Base-by-base conservation (phyloP, 164 flowering plant genomes). In the Santalum album region DNA sequence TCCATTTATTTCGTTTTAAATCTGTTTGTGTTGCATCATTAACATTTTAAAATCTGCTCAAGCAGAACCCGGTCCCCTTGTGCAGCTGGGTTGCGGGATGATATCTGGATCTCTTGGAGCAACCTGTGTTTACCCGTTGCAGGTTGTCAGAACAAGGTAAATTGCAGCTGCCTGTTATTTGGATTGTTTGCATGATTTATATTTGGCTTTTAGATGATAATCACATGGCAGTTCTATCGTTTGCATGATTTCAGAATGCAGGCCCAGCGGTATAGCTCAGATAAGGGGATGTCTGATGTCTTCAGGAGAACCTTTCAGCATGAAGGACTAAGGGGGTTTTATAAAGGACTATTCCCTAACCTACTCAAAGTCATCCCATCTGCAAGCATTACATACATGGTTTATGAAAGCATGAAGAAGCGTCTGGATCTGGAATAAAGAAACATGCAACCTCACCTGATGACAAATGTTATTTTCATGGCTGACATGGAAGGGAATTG, bases 51-150 rank as follows among this genome's bases (percentile, higher is more conserved):
- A 29, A n/a, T n/a, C 9, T 29, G 34, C 9, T 29, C 56, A 12
- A 15, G 51, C 48, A 82, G 87, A 78, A 66, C 91, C 91, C 18
- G 87, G 91, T 48, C 75, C 87, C 25, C 73, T 94, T 25, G 34
- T 26, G 53, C 35, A 26, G 18, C 22, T 50, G 5, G 35, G 19
- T 20, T 45, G 49, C 21, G 99, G 99, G 53, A 94, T 88, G 26
- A 47, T 87, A 14, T 94, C 99, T 3, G 99, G 97, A 65, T 84
- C 97, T 58, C 82, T 94, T 61, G 97, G 97, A 58, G 99, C 99
- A 48, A 79, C 92, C 1, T 94, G 92, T 69, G 99, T 90, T 60
- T 94, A 94, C 59, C 99, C 99, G 0, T 73, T 94, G 70, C 99
- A 94, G 78, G 99, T 94, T 62, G 67, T 94, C 35, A 65, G 99